Percentiles rank a stretch among this genome's conserved stretches.
Evolutionary conservation across 2,329 filamentous ascomycete genomes (phyloP).

Genomic region (Beauveria australis): DNA sequence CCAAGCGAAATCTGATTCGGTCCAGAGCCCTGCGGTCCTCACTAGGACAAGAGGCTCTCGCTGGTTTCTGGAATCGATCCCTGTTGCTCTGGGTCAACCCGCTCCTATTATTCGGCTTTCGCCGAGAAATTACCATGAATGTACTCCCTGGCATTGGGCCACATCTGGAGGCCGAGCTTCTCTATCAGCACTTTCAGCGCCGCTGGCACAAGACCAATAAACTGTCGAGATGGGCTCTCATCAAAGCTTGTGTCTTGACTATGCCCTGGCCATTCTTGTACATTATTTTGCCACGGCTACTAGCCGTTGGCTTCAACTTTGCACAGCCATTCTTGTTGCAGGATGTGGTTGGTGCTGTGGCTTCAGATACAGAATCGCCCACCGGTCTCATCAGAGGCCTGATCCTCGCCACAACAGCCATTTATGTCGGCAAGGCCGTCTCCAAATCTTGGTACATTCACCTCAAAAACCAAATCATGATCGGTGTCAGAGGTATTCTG

Average conservation of each 20-base stretch:
- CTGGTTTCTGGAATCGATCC: conserved; percentile 14
- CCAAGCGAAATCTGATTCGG: conserved; percentile 17
- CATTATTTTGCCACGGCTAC: neutral
- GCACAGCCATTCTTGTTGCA: conserved; percentile 7
- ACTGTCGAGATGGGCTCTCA: neutral
- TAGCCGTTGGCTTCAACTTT: conserved; percentile 1
- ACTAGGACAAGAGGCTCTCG: conserved; percentile 15
- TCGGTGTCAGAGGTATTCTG: neutral
- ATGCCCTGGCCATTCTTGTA: neutral
- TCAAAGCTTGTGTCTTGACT: neutral
- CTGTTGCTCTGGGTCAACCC: neutral
- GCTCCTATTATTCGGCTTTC: neutral
- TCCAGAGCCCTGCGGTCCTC: conserved; percentile 4
- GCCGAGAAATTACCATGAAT: neutral
- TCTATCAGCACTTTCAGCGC: neutral
- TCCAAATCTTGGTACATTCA: conserved; percentile 1
- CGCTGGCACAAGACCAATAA: neutral
- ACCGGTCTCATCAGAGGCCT: neutral
- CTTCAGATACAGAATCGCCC: neutral
- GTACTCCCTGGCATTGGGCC: neutral
- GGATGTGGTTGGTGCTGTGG: neutral
- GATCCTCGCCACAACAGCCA: neutral
- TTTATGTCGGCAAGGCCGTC: conserved; percentile 1
- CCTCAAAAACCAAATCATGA: neutral
- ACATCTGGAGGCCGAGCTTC: neutral